These are phyloP conservation scores for Myrmaecium sp. DNA, from an alignment of 2,329 filamentous ascomycete genomes.

Conservation along the genomic window DNA sequence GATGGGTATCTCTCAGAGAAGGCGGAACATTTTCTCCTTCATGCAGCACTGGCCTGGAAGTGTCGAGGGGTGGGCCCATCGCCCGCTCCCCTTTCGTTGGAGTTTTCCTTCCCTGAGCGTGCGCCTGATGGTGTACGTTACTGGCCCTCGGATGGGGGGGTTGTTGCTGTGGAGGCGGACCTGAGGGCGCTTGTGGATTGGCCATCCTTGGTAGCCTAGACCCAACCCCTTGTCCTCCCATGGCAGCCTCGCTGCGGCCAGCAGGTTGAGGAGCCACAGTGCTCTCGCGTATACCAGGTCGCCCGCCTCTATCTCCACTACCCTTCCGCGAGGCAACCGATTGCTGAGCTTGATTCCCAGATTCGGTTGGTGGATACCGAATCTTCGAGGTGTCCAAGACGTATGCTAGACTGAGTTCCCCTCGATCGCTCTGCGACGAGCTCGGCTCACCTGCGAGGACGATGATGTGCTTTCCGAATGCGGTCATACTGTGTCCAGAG, in stretches of 20 bases:
- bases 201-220: conserved; percentile 45
- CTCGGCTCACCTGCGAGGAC: conserved; percentile 91
- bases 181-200: conserved; percentile 40
- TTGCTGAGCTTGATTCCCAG: no score
- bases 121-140: conserved; percentile 23
- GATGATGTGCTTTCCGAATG: conserved; percentile 80
- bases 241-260: no score
- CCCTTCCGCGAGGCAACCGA: no score
- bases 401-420: conserved; percentile 78
- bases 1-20: conserved; percentile 24
- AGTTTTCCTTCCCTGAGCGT: conserved; percentile 27
- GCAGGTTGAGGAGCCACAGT: conserved; percentile 10
- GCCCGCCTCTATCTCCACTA: conserved; percentile 30
- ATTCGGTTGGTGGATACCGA: conserved; percentile 70
- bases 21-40: conserved; percentile 32
- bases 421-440: conserved; percentile 61
- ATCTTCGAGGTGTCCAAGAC: conserved; percentile 92
- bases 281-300: conserved; percentile 21
- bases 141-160: conserved; percentile 41
- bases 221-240: no score
- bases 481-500: conserved; percentile 95
- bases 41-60: conserved; percentile 22
- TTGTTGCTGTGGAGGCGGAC: conserved; percentile 48
- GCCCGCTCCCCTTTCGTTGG: conserved; percentile 32
- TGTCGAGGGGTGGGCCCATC: conserved; percentile 25